Conservation (phyloP, 441 rosid species). For the Rhodomyrtus psidioides region DNA sequence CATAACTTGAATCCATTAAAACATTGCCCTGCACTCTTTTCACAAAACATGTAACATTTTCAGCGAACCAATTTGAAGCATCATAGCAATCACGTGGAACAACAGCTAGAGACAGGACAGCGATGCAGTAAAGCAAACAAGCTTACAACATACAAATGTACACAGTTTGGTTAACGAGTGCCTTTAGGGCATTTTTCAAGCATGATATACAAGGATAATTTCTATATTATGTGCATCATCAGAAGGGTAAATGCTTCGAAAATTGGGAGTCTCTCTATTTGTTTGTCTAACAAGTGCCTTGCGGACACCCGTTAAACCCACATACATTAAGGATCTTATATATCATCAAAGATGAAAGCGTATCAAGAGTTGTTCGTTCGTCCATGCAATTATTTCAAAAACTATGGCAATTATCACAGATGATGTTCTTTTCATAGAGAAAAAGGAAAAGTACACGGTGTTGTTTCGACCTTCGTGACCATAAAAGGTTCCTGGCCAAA, state of each 20-base stretch:
- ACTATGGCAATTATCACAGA: background rate
- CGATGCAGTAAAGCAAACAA: background rate
- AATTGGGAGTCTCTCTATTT: background rate
- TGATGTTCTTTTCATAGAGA: background rate
- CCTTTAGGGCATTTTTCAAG: background rate
- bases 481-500: background rate
- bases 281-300: background rate
- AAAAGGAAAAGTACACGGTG: background rate
- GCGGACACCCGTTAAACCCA: background rate
- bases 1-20: background rate
- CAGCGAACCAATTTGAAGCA: background rate
- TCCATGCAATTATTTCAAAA: background rate
- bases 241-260: background rate
- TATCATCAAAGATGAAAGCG: background rate
- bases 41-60: background rate
- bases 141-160: background rate
- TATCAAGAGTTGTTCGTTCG: background rate
- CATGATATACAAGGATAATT: background rate
- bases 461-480: background rate
- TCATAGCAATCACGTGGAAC: background rate
- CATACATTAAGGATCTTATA: background rate
- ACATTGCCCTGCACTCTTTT: background rate
- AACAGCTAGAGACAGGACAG: background rate
- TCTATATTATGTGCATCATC: background rate
- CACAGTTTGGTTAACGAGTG: background rate